Base-by-base conservation (phyloP, 2,329 filamentous ascomycete genomes). In the Pseudofabraea citricarpa region DNA sequence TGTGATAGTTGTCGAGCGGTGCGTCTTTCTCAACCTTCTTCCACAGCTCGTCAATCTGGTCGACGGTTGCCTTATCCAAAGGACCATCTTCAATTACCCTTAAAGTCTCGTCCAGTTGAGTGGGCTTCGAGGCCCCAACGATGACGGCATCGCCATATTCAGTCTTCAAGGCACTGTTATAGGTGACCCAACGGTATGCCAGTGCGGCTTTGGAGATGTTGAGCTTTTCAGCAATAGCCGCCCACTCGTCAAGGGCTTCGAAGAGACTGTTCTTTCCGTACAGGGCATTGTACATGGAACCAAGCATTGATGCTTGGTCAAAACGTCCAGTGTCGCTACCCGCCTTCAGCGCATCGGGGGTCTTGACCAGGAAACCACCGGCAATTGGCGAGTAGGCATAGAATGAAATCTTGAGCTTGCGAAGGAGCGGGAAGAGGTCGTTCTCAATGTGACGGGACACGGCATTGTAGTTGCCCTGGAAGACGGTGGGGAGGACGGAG, bases 341-440 rank as follows among this genome's bases (percentile, higher is more conserved):
- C 3, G 24, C 45, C 6, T 44, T 44, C 2, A 54, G 10, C 5
- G 40, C 13, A 5, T 40, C 44, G 4, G 47, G 18, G 13, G 43
- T 41, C 39, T 58, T 58, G 18, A 71, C 73, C 54, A 84, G 76
- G 26, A 84, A 64, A 1, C 81, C 81, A n/a, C 80, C 80, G 2
- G 79, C 79, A 23, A 83, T 65, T 0, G 79, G 79, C 51, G 82
- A 83, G 63, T 82, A 82, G 36, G 79, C 64, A 15, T 82, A 77
- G 41, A 81, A 69, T 40, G 79, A 74, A 32, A 57, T 57, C 2
- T 47, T 45, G 12, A 57, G 45, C 36, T 56, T 56, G 37, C 36
- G 71, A 49, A 77, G 79, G 44, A 71, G 72, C 6, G 73, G 74
- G 33, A 83, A 70, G n/a, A 83, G 63, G 52, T 82, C 77, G 2